Conservation (phyloP, 345 rosid species). For the Geranium rotundifolium region DNA sequence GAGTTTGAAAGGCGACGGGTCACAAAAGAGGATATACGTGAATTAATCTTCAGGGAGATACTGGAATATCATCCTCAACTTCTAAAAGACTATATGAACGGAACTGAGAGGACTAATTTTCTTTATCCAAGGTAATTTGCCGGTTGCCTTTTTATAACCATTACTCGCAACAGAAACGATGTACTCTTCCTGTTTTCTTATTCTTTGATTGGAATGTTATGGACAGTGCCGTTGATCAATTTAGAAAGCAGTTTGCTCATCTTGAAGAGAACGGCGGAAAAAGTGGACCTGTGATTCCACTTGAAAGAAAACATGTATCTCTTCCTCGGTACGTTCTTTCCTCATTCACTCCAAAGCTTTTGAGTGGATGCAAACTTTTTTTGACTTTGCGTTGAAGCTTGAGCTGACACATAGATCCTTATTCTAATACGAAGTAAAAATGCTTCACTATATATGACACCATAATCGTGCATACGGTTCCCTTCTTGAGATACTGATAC, state of each 20-base stretch:
- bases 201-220: constrained; percentile 8
- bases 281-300: constrained; percentile 57
- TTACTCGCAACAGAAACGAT: not conserved
- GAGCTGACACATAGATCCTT: too few species aligned
- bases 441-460: too few species aligned
- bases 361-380: not conserved
- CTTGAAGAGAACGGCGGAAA: constrained; percentile 85
- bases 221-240: constrained; percentile 87
- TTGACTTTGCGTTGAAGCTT: not conserved
- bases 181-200: not conserved
- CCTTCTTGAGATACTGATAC: too few species aligned
- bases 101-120: constrained; percentile 80
- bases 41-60: constrained; percentile 95
- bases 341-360: too few species aligned
- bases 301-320: constrained; percentile 77
- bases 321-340: constrained; percentile 57
- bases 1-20: constrained; percentile 96
- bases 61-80: constrained; percentile 94
- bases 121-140: constrained; percentile 72
- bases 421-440: too few species aligned
- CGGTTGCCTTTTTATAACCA: not conserved
- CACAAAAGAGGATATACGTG: constrained; percentile 90
- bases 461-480: too few species aligned
- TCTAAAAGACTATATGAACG: constrained; percentile 70
- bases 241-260: constrained; percentile 81